Conservation (phyloP, 352 stramenopile genomes). For the Pythium biforme region DNA sequence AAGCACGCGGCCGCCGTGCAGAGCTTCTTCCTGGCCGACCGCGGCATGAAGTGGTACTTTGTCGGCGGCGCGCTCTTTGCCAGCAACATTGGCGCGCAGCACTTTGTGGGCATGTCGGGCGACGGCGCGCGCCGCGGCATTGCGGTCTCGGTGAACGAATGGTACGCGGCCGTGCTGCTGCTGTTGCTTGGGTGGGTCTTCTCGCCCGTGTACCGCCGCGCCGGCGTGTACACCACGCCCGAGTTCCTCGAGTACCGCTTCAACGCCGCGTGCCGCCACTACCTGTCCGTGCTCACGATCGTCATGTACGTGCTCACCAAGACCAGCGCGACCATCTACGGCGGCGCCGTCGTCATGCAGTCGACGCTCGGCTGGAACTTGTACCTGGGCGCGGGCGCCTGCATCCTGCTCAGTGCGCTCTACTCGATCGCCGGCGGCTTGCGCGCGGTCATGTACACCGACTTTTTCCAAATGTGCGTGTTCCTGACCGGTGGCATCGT, state of each 20-base stretch:
- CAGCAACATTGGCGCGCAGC: conserved; percentile 66
- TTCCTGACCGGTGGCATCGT: conserved; percentile 60
- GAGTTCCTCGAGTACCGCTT: conserved; percentile 12
- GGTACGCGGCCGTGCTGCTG: conserved; percentile 57
- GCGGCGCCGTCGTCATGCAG: conserved; percentile 59
- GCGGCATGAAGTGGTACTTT: conserved; percentile 68
- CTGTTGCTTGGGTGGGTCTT: conserved; percentile 40
- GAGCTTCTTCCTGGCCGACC: conserved; percentile 68
- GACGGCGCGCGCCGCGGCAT: conserved; percentile 57
- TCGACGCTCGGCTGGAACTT: conserved; percentile 61
- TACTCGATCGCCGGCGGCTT: conserved; percentile 64
- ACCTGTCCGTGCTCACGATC: conserved; percentile 50
- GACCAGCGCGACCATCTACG: conserved; percentile 67
- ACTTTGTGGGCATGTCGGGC: conserved; percentile 72
- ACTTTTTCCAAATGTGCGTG: conserved; percentile 68
- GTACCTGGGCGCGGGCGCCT: conserved; percentile 46
- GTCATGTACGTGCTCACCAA: conserved; percentile 74
- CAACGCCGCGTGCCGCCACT: conserved; percentile 7
- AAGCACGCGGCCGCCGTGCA: conserved; percentile 6
- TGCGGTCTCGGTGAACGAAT: conserved; percentile 64
- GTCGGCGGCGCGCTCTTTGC: conserved; percentile 60
- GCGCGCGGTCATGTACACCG: conserved; percentile 69
- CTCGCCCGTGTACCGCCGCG: neutral
- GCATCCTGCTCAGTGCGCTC: conserved; percentile 50
- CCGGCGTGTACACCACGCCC: conserved; percentile 6